Conservation (phyloP, 768 basidiomycete genomes). For the Boletellus sp. region DNA sequence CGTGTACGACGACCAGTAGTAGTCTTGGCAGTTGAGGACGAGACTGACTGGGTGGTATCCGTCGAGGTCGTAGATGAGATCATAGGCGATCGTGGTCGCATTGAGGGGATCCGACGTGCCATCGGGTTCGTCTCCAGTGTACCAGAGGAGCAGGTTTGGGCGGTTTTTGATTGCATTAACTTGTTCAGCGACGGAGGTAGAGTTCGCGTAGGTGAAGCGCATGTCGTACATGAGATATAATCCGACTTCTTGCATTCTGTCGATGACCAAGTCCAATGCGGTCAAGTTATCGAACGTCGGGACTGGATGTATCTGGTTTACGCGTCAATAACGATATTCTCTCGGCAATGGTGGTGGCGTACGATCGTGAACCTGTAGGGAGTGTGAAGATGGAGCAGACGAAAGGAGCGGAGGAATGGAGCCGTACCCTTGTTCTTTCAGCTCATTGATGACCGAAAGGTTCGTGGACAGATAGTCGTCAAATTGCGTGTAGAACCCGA, state of each 20-base stretch:
- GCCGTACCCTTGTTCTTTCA: slow-evolving; percentile 30
- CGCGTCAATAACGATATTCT: neutral
- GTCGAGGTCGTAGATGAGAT: slow-evolving; percentile 57
- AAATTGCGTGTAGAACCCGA: slow-evolving; percentile 45
- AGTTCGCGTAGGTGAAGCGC: slow-evolving; percentile 68
- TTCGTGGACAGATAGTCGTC: slow-evolving; percentile 25
- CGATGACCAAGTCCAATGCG: slow-evolving; percentile 53
- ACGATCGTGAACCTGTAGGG: slow-evolving; percentile 29
- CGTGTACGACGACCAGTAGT: slow-evolving; percentile 55
- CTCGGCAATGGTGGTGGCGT: slow-evolving; percentile 10
- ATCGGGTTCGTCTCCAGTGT: slow-evolving; percentile 73
- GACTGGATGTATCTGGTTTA: slow-evolving; percentile 59
- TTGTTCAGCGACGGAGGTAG: slow-evolving; percentile 58
- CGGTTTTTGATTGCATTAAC: slow-evolving; percentile 66
- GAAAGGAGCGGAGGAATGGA: neutral
- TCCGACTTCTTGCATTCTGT: slow-evolving; percentile 67
- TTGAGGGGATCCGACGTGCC: slow-evolving; percentile 65
- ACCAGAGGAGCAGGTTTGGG: slow-evolving; percentile 68
- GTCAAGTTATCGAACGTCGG: slow-evolving; percentile 63
- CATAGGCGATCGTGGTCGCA: slow-evolving; percentile 46
- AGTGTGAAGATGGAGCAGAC: neutral
- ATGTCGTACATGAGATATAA: slow-evolving; percentile 84
- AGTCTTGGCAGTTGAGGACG: slow-evolving; percentile 65
- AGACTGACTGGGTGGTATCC: slow-evolving; percentile 67
- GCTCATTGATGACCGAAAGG: slow-evolving; percentile 26